Percentiles rank a stretch among this genome's conserved stretches.
Evolutionary conservation across 441 rosid species (phyloP).

Genomic region (Aquilaria agallochum): DNA sequence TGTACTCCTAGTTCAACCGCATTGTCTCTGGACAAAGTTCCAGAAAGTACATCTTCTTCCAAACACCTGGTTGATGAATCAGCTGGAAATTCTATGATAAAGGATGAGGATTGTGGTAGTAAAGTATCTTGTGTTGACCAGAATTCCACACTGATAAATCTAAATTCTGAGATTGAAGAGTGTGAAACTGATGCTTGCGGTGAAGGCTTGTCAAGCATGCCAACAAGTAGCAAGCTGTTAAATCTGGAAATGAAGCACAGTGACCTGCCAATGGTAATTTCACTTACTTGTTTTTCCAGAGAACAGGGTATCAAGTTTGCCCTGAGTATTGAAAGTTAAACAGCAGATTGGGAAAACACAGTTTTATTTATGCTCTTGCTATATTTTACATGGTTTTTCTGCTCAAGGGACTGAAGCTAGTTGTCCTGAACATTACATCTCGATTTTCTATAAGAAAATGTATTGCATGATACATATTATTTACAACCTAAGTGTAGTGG

Average conservation of each 20-base stretch:
- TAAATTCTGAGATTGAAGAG: constrained; percentile 24
- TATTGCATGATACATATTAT: too few relatives aligned
- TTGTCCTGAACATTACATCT: too few relatives aligned
- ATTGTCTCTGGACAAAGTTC: constrained; percentile 24
- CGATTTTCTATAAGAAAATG: too few relatives aligned
- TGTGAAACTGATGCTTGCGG: constrained; percentile 17
- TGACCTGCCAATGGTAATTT: constrained; percentile 27
- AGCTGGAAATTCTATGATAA: constrained; percentile 20
- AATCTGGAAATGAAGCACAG: constrained; percentile 30
- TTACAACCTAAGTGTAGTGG: too few relatives aligned
- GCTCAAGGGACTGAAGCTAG: too few relatives aligned
- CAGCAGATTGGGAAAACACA: background rate
- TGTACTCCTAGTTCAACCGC: constrained; percentile 31
- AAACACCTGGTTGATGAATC: constrained; percentile 30
- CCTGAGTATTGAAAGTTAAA: background rate
- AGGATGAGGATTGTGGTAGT: constrained; percentile 24
- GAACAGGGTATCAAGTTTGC: background rate
- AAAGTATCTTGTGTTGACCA: constrained; percentile 27
- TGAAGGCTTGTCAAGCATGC: constrained; percentile 17
- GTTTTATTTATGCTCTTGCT: constrained; percentile 5
- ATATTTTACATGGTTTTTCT: background rate
- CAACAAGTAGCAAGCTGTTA: constrained; percentile 13
- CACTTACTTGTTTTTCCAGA: constrained; percentile 8
- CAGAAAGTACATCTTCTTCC: constrained; percentile 27
- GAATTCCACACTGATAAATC: constrained; percentile 14